Evolutionary conservation across 2,329 filamentous ascomycete genomes (phyloP), one percentile per base, ranked within the genome.

Genomic region (Phaeosphaeriaceae sp.): DNA sequence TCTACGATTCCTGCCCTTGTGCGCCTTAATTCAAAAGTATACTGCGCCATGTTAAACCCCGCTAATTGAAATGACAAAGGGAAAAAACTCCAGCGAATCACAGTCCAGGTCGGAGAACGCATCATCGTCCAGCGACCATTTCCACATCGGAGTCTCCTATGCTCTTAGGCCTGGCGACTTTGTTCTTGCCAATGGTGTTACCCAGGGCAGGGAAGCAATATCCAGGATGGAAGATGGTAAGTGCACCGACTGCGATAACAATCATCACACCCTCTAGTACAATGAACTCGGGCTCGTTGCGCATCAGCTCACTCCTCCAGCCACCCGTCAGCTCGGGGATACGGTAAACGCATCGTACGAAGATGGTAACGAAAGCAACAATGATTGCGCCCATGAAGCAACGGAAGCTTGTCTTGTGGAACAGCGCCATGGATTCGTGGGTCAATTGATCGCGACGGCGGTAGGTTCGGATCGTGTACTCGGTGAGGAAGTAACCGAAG

Each of bases 231-330:
- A 83, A 78, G 1, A 76, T 60, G 1, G 82, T 85, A 57, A 85
- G 69, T 1, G 67, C 71, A 3, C 80, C 55, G n/a, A 77, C 75
- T 2, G 83, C 79, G 13, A 84, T 67, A 3, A 75, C 74, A 51
- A 86, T 82, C 82, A 85, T 85, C 3, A 79, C 79, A n/a, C 84
- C 83, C 61, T 86, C 84, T 2, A 86, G 70, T 6, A 80, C 70
- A 65, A 85, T 81, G 65, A 85, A 84, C 19, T 79, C 75, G 1
- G 70, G 56, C 68, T 85, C 78, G 41, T 84, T 71, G 63, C 82
- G 80, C 72, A 83, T 84, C 41, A 84, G 63, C 21, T 73, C 58
- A 58, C 77, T 79, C 13, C 72, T 61, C 74, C 82, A 84, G 9
- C 82, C 82, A n/a, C 76, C 76, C 20, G 77, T 74, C 33, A 84